Percentiles rank a stretch among this genome's conserved stretches.
These are phyloP conservation scores for Tulasnella sp. DNA, from an alignment of 768 basidiomycete genomes.

Conservation along the genomic window DNA sequence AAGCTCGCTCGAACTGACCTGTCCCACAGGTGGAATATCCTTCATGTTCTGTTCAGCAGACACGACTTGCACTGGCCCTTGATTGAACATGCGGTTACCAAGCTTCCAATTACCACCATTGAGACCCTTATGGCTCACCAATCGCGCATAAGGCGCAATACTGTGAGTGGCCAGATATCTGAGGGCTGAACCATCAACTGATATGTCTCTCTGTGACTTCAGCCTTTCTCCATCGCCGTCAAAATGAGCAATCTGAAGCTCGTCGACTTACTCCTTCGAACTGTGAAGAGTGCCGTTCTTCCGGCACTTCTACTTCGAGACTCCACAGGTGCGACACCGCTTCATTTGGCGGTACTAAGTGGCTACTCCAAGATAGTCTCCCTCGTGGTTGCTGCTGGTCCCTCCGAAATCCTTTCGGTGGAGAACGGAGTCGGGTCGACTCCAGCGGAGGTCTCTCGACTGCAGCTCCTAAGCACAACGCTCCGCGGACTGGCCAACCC, in stretches of 20 bases:
- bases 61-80: background rate
- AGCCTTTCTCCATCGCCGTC: conserved; percentile 41
- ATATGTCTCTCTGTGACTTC: background rate
- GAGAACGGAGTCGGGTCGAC: conserved; percentile 47
- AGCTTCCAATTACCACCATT: conserved; percentile 49
- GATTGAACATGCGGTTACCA: background rate
- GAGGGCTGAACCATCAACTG: background rate
- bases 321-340: conserved; percentile 48
- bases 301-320: conserved; percentile 42
- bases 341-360: conserved; percentile 46
- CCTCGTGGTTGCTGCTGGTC: conserved; percentile 40
- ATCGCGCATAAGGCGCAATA: conserved; percentile 46
- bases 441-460: conserved; percentile 33
- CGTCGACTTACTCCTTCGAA: conserved; percentile 37
- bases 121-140: conserved; percentile 45
- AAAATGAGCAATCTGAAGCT: conserved; percentile 36
- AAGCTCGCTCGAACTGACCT: background rate
- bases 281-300: background rate
- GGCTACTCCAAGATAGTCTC: conserved; percentile 40
- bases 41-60: background rate
- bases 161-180: conserved; percentile 39
- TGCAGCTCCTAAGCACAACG: background rate
- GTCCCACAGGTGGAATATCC: background rate
- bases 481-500: background rate
- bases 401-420: conserved; percentile 41